Evolutionary conservation across 192 early-diverging fungal genomes (phyloP), one percentile per base, ranked within the genome.

Genomic region (Mycoemilia scoparia): DNA sequence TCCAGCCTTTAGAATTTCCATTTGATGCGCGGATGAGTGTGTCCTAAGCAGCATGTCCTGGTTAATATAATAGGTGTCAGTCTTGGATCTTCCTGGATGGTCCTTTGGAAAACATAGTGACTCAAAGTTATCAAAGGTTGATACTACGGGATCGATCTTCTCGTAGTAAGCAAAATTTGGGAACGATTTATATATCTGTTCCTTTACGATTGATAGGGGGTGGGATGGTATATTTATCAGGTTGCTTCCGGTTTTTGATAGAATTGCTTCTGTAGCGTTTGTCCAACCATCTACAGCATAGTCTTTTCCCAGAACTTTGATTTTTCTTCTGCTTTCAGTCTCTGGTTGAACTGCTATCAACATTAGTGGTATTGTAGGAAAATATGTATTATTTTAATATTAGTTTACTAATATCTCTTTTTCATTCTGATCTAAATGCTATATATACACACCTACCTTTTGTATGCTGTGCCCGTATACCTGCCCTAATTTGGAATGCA

Each of bases 21-120:
- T 60, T 44, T 97, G 89, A 54, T 97, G 93, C 2, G 93, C 93
- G 2, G 85, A 90, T 2, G 87, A 87, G 41, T 97, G 93, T 11
- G 87, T 86, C 21, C 93, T 67, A 18, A 97, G 54, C 31, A 97
- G 70, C 12, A 64, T 70, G 41, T 60, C 43, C 8, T 60, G 34
- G 49, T 97, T 88, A 21, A 97, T 35, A 54, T 90, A 97, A 59
- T 97, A 97, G 20, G 84, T 92, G 45, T 97, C 93, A 3, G 82
- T 76, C 21, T 57, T 68, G 8, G 65, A 53, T 30, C 93, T 69
- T 6, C 82, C 76, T 0, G 82, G 77, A 48, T 97, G 93, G 49
- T 87, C 78, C 6, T 43, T 31, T 0, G 80, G 43, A 49, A 97
- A 76, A 25, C 81, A 70, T 8, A 97, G 73, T 14, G 74, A 76